Evolutionary conservation across 495 filamentous ascomycete genomes (phyloP), one percentile per base, ranked within the genome.

Genomic region (Staphylotrichum longicolle): DNA sequence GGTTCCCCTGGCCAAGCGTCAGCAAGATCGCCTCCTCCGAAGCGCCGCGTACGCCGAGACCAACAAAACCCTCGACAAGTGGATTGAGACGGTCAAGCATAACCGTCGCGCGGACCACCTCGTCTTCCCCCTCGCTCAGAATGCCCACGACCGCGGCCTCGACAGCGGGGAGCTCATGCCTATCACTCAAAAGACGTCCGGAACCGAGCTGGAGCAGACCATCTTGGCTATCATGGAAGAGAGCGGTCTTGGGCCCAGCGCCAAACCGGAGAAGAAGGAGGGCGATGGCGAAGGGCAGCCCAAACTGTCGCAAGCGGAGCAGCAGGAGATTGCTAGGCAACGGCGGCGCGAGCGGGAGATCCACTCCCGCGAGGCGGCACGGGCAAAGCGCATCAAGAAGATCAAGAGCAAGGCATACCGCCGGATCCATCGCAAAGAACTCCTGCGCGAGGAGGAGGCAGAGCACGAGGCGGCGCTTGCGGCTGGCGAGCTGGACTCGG

Each of bases 381-480:
- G 91, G 55, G 83, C 91, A 4, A 96, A 93, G 75, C 87, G 94
- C 3, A 89, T 98, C 73, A 96, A 96, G 74, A 98, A 97, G 78
- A 98, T 98, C 72, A 98, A 98, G 78, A 92, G 88, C 67, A 98
- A 96, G 69, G 83, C 91, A 1, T 98, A 93, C 69, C 87, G 91
- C 15, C 86, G 92, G 54, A 87, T 98, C 30, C 95, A 97, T 70
- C 86, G 94, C 41, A 96, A 90, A 67, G 90, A 96, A 66, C 82
- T 86, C 11, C 85, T 91, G 69, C 85, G 85, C 60, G 76, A 87
- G 46, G 86, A 89, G 62, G 80, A 90, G 54, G 83, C 84, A n/a
- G 86, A 91, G 55, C 80, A 82, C 33, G 85, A 91, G 46, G 85
- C 85, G 34, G 76, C 93, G 46, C 73, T 79, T 20, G 80, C 79